These are phyloP conservation scores for Trichosporon sp. DNA, from an alignment of 1,284 basidiomycete genomes.

Conservation along the genomic window DNA sequence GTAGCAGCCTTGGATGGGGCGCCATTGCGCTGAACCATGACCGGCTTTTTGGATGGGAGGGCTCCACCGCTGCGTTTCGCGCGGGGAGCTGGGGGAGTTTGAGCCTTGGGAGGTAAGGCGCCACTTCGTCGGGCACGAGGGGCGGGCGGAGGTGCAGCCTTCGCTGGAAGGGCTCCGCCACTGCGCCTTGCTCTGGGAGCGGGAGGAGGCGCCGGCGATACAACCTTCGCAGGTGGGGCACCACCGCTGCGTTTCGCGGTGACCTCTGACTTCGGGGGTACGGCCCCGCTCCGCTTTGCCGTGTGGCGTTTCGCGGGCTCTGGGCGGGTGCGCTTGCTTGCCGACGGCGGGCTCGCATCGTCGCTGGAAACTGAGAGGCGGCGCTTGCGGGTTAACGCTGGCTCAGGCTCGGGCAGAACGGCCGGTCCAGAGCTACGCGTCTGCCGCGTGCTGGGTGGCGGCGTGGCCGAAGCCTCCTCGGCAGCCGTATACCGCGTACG, in stretches of 20 bases:
- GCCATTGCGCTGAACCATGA: background rate
- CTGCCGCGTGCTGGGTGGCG: background rate
- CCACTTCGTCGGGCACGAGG: constrained; percentile 1
- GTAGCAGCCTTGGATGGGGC: background rate
- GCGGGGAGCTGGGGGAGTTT: background rate
- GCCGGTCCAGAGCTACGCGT: background rate
- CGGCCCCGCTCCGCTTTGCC: background rate
- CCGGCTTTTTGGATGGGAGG: background rate
- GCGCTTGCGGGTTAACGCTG: background rate
- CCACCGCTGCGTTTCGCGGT: constrained; percentile 1
- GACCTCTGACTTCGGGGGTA: background rate
- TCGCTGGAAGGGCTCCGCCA: background rate
- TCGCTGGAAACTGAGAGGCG: background rate
- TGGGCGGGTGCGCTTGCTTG: background rate
- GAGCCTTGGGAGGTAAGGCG: background rate
- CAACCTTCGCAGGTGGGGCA: background rate
- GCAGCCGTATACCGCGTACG: background rate
- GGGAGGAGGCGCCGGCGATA: background rate
- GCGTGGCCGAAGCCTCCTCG: background rate
- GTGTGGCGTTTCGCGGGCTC: constrained; percentile 3
- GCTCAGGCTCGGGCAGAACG: background rate
- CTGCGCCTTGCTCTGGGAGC: background rate
- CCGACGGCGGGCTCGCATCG: background rate
- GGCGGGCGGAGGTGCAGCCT: background rate
- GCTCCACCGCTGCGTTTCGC: background rate